These are phyloP conservation scores for Tillandsia leiboldiana DNA, from an alignment of 176 grass and related monocot genomes.

Conservation along the genomic window DNA sequence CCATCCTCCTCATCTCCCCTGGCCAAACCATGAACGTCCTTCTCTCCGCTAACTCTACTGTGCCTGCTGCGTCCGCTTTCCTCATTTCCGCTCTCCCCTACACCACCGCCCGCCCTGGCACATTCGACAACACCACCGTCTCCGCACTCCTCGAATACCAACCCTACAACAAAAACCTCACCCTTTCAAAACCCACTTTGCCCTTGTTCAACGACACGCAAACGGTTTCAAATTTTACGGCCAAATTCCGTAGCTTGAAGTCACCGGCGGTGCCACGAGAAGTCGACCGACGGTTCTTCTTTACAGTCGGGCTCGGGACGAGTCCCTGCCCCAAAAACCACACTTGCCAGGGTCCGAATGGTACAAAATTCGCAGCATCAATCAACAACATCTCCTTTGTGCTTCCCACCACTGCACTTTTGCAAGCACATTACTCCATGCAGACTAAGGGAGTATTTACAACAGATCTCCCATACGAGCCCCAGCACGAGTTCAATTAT, in stretches of 20 bases:
- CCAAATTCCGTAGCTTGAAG: slow-evolving; percentile 39
- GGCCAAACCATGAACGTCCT: slow-evolving; percentile 79
- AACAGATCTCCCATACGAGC: slow-evolving; percentile 31
- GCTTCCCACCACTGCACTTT: slow-evolving; percentile 30
- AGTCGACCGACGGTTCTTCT: slow-evolving; percentile 41
- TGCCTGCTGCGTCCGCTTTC: slow-evolving; percentile 17
- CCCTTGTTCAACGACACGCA: slow-evolving; percentile 54
- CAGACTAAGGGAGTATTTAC: slow-evolving; percentile 45
- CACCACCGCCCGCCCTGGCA: slow-evolving; percentile 30
- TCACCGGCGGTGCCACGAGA: slow-evolving; percentile 32
- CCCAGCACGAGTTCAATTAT: slow-evolving; percentile 45
- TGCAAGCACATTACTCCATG: slow-evolving; percentile 49
- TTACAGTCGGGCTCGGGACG: slow-evolving; percentile 59
- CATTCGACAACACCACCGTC: slow-evolving; percentile 75
- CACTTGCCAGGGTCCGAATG: slow-evolving; percentile 69
- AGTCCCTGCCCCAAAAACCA: slow-evolving; percentile 51
- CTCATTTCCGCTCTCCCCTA: slow-evolving; percentile 55
- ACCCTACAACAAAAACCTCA: not conserved
- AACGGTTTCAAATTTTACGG: slow-evolving; percentile 28
- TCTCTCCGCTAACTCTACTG: slow-evolving; percentile 19
- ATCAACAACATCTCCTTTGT: slow-evolving; percentile 68
- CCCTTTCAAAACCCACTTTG: slow-evolving; percentile 20
- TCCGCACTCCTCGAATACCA: slow-evolving; percentile 43
- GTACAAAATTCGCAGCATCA: slow-evolving; percentile 55
- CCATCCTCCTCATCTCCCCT: slow-evolving; percentile 48